A percentile compares a stretch with the other conserved stretches of the same genome.
Conservation (phyloP, 2,329 filamentous ascomycete genomes). For the Sporothrix euskadiensis region DNA sequence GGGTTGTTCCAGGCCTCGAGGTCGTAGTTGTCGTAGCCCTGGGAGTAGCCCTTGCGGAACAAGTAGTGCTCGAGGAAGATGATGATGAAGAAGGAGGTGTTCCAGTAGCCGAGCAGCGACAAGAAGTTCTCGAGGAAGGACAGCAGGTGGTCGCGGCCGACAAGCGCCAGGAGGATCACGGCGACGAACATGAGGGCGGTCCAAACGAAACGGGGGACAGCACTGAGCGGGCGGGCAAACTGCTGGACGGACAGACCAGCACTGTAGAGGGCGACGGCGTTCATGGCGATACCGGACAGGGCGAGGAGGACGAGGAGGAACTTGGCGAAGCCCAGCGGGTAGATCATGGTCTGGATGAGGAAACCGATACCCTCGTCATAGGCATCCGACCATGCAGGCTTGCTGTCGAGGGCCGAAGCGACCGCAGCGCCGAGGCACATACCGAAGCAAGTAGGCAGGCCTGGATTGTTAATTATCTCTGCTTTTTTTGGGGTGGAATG, state of each 20-base stretch:
- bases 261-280: slow-evolving; percentile 48
- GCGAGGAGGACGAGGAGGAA: slow-evolving; percentile 62
- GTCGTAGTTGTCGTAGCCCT: slow-evolving; percentile 47
- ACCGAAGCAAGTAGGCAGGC: slow-evolving; percentile 51
- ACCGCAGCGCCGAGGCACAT: slow-evolving; percentile 66
- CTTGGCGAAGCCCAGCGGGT: slow-evolving; percentile 60
- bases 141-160: slow-evolving; percentile 47
- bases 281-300: slow-evolving; percentile 51
- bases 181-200: slow-evolving; percentile 48
- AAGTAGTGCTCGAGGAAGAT: slow-evolving; percentile 51
- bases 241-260: slow-evolving; percentile 44
- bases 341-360: slow-evolving; percentile 60
- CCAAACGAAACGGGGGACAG: slow-evolving; percentile 52
- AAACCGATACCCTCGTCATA: slow-evolving; percentile 59
- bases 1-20: slow-evolving; percentile 53
- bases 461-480: slow-evolving; percentile 26
- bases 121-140: slow-evolving; percentile 50
- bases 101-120: slow-evolving; percentile 53
- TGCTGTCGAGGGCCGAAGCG: slow-evolving; percentile 57
- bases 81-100: slow-evolving; percentile 51
- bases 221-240: slow-evolving; percentile 46
- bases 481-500: neutral
- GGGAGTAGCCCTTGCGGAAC: slow-evolving; percentile 44
- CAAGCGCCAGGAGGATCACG: slow-evolving; percentile 49
- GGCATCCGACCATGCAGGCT: slow-evolving; percentile 54